These are phyloP conservation scores for Cryptococcus amylolentus DNA, from an alignment of 1,284 basidiomycete genomes.

Conservation along the genomic window DNA sequence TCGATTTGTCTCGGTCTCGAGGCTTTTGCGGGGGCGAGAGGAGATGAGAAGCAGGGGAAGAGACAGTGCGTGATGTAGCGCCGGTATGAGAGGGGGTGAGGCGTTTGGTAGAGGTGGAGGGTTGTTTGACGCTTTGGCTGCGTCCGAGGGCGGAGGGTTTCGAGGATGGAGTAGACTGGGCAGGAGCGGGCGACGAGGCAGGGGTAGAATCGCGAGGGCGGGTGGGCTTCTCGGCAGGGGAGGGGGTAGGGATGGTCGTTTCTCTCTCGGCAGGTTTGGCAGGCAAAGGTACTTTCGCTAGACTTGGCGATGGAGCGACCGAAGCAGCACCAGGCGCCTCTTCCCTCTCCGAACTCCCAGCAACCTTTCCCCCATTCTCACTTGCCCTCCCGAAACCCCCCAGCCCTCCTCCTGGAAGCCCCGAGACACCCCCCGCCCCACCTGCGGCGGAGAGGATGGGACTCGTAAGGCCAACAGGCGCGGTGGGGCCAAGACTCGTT, in stretches of 20 bases:
- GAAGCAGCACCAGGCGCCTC: background rate
- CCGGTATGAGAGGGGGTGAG: background rate
- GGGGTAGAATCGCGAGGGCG: background rate
- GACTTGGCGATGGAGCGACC: no score
- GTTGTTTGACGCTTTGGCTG: background rate
- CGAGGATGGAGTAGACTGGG: background rate
- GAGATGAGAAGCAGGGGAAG: slow-evolving; percentile 2
- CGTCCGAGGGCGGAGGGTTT: no score
- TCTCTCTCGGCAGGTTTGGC: no score
- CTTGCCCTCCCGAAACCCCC: background rate
- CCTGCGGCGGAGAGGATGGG: background rate
- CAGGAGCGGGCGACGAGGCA: background rate
- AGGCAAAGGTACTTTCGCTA: no score
- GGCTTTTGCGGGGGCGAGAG: background rate
- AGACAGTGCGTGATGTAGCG: background rate
- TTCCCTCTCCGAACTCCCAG: background rate
- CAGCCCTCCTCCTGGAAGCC: background rate
- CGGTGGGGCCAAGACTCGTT: slow-evolving; percentile 5
- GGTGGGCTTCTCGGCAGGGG: background rate
- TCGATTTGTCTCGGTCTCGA: background rate
- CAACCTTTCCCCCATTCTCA: background rate
- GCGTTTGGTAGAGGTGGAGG: background rate
- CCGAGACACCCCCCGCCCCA: background rate
- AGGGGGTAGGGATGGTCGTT: no score
- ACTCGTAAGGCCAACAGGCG: background rate